A percentile compares a stretch with the other conserved stretches of the same genome.
These are phyloP conservation scores for Andrographis paniculata DNA, from an alignment of 305 asterid species.

Conservation along the genomic window DNA sequence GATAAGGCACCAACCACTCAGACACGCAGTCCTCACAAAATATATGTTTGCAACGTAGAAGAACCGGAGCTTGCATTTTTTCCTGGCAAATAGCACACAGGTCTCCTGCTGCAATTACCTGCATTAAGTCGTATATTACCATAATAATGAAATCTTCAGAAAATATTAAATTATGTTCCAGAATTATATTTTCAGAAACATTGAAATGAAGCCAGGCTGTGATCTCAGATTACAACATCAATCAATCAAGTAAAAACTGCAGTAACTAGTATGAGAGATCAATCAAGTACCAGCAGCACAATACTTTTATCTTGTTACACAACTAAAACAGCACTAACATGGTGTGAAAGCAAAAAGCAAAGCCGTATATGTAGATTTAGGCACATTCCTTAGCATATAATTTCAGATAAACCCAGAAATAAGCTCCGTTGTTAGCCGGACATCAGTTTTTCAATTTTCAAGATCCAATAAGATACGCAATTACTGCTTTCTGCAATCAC, in stretches of 20 bases:
- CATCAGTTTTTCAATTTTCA: too few species aligned
- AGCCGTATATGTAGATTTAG: too few species aligned
- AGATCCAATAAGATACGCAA: too few species aligned
- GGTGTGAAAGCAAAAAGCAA: slow-evolving; percentile 1
- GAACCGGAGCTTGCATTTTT: slow-evolving; percentile 63
- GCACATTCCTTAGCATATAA: too few species aligned
- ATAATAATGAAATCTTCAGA: slow-evolving; percentile 3
- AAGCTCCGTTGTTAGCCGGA: too few species aligned
- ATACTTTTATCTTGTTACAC: slow-evolving; percentile 6
- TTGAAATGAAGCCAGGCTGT: too few species aligned
- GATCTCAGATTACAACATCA: not conserved
- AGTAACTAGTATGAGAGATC: not conserved
- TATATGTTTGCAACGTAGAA: slow-evolving; percentile 67
- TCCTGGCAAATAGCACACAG: slow-evolving; percentile 85
- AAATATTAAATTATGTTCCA: not conserved
- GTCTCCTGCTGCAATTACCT: slow-evolving; percentile 69
- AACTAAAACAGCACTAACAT: slow-evolving; percentile 4
- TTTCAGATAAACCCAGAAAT: too few species aligned
- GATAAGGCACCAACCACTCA: slow-evolving; percentile 42
- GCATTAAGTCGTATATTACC: slow-evolving; percentile 19
- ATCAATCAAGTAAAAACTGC: slow-evolving; percentile 2
- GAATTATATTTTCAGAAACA: not conserved
- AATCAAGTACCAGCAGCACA: not conserved
- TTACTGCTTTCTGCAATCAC: too few species aligned
- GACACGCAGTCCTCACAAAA: slow-evolving; percentile 71